These are phyloP conservation scores for Phellopilus nigrolimitatus DNA, from an alignment of 1,284 basidiomycete genomes.

Conservation along the genomic window DNA sequence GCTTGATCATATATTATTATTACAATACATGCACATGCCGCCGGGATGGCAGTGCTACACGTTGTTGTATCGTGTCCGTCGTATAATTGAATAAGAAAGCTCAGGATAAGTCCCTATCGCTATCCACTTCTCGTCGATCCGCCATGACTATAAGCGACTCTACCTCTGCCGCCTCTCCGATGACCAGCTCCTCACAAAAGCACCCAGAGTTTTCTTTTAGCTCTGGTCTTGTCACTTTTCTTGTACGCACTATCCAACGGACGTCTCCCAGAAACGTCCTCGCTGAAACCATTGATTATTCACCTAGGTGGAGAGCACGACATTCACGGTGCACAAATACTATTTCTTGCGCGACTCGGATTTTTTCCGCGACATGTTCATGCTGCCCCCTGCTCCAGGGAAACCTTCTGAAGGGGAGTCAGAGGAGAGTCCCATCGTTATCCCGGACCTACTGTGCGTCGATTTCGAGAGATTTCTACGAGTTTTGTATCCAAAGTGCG, in stretches of 20 bases:
- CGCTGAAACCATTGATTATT: neutral
- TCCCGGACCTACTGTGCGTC: constrained; percentile 1
- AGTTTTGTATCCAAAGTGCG: constrained; percentile 18
- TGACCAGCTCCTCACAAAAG: too few relatives aligned
- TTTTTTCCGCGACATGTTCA: constrained; percentile 22
- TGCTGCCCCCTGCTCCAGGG: constrained; percentile 8
- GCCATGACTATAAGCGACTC: too few relatives aligned
- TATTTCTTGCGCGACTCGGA: constrained; percentile 24
- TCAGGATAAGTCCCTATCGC: too few relatives aligned
- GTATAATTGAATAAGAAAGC: too few relatives aligned
- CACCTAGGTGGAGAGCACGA: constrained; percentile 19
- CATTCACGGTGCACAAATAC: constrained; percentile 23
- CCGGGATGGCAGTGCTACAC: too few relatives aligned
- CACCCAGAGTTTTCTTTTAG: constrained; percentile 10
- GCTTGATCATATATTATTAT: too few relatives aligned
- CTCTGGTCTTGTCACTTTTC: constrained; percentile 13
- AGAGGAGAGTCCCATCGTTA: constrained; percentile 7
- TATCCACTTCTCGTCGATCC: too few relatives aligned
- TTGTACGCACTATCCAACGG: too few relatives aligned
- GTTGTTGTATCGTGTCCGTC: too few relatives aligned
- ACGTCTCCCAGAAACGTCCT: too few relatives aligned
- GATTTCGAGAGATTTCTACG: constrained; percentile 18
- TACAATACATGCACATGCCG: too few relatives aligned
- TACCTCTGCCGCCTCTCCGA: too few relatives aligned
- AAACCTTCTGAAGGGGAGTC: neutral